Base-by-base conservation (phyloP, 148 eudicot genomes). In the Spergularia marina region DNA sequence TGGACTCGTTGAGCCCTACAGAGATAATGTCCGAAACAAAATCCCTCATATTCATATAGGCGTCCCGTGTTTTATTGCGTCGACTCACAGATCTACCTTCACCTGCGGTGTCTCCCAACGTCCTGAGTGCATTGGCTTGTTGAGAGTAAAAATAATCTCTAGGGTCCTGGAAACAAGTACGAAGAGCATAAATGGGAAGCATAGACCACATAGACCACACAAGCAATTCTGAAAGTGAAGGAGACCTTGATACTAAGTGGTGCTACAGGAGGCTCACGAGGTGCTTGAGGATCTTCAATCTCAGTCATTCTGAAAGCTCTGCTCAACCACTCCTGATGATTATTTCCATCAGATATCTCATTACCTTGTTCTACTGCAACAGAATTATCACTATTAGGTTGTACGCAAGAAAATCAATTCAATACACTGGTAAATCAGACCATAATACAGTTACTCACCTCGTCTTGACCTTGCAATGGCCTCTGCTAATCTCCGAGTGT, bases 121-220 rank as follows among this genome's bases (percentile, higher is more conserved):
- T 72, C 76, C 80, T 87, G 39, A 90, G 70, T 58, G 92, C 90
- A 87, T 95, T 92, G 39, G 88, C 92, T 88, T 95, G 97, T 78
- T 95, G 99, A 80, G 99, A 92, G 76, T 88, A 89, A 73, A 95
- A 95, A 84, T 95, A 95, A 77, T 95, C 99, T 69, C 97, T 86
- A 47, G 99, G 99, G 82, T 95, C 99, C 99, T 95, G 85, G 75
- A 70, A 47, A 68, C 58, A 77, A 64, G 75, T 74, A 60, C 18
- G n/a, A 56, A 68, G 14, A 30, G 40, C 64, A 72, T 62, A 74
- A 55, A 57, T 58, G 52, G 5, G 58, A 57, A 53, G 57, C 49
- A 75, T 18, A 41, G 53, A 56, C 25, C 39, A 64, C 36, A 30
- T 30, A 30, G 36, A 30, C 36, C 36, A 30, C 36, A 30, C 65